Percentiles rank a stretch among this genome's conserved stretches.
Conservation (phyloP, 2,329 filamentous ascomycete species). For the Stagonosporopsis chrysanthemi region DNA sequence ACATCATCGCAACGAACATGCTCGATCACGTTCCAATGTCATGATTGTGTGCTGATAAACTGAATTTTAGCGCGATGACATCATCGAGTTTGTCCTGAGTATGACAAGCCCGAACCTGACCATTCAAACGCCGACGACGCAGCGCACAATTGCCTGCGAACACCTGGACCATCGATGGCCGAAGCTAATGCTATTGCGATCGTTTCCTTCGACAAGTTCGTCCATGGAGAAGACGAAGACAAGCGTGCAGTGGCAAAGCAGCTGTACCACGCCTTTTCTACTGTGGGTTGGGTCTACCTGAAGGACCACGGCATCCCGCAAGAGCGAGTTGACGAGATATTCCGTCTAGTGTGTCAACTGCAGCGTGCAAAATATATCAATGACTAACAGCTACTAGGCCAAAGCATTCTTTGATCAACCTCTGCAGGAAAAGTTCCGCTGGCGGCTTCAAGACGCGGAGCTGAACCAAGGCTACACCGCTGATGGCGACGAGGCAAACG, state of each 20-base stretch:
- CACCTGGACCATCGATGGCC: not conserved
- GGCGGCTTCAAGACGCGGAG: constrained; percentile 48
- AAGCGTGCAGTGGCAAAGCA: constrained; percentile 35
- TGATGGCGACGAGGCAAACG: constrained; percentile 47
- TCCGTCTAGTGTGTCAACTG: constrained; percentile 33
- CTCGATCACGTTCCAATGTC: too few species aligned
- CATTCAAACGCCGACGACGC: not conserved
- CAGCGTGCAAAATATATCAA: not conserved
- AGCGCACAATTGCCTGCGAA: not conserved
- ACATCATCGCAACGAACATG: too few species aligned
- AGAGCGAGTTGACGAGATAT: constrained; percentile 40
- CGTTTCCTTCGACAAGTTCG: constrained; percentile 37
- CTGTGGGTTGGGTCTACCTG: constrained; percentile 54
- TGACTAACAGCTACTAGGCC: constrained; percentile 24
- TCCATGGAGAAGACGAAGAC: constrained; percentile 30
- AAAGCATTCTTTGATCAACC: constrained; percentile 49
- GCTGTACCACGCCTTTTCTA: constrained; percentile 50
- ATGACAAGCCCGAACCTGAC: not conserved
- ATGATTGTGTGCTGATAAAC: not conserved
- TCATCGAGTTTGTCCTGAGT: too few species aligned
- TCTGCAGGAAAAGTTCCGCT: constrained; percentile 41
- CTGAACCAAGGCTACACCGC: constrained; percentile 52
- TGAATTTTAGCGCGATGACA: not conserved
- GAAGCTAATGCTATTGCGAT: constrained; percentile 32
- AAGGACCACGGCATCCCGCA: constrained; percentile 51